Evolutionary conservation across 129 eudicot genomes (phyloP), one percentile per base, ranked within the genome.

Genomic region (Helichrysum umbraculigerum): DNA sequence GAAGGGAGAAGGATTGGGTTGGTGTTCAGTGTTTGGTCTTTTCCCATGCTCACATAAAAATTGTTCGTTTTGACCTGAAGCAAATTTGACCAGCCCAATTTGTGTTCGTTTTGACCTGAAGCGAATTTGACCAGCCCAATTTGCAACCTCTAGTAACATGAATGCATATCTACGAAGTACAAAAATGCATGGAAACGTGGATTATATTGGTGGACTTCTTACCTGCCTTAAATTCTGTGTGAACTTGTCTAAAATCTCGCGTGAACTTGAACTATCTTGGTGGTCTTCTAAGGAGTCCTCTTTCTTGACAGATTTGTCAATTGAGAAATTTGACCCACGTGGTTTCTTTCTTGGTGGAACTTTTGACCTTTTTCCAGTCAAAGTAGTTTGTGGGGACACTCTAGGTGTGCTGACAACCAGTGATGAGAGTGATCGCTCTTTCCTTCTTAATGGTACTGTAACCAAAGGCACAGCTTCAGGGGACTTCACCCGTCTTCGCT

Each of bases 361-460:
- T 81, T 83, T 92, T 66, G 96, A 82, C 81, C 96, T 87, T 83
- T 86, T 83, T 57, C 98, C 94, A 7, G 96, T 88, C 88, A 86
- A 41, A 14, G 85, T 80, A 78, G 78, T 69, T 73, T 90, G 91
- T 56, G 91, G 25, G 66, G 93, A 84, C 41, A 92, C 92, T 73
- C 89, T 79, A 11, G 98, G 94, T 39, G 98, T 85, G 81, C 85
- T 81, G 76, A 90, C 90, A 75, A 84, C 98, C 60, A 92, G 59
- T 47, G 96, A 90, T 8, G 98, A 92, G 29, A 92, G 90, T 76
- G 96, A 90, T 68, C 96, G 85, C 78, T 92, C 98, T 76, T 90
- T 92, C 81, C 96, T 88, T 87, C 84, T 90, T 51, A 81, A 81
- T 39, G 98, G 93, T 54, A 85, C 44, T 14, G 88, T 32, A 76